Base-by-base conservation (phyloP, 306 rosid genomes). In the Malus orientalis region DNA sequence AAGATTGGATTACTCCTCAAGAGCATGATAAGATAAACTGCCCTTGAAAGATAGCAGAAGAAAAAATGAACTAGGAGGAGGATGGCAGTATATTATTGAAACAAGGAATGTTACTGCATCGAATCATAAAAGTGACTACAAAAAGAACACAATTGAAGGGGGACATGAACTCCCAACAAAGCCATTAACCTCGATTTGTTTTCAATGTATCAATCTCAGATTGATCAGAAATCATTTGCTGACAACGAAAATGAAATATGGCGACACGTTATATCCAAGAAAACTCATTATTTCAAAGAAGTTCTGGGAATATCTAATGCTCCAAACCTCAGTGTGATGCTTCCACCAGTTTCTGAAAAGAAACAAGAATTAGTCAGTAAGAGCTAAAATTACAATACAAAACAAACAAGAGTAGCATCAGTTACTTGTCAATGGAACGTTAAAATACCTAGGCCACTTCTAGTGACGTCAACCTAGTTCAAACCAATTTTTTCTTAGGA, bases 271-370 rank as follows among this genome's bases (percentile, higher is more conserved):
- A 81, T 71, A 85, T 84, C 81, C 74, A 70, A 74, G 84, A 72
- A 70, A 80, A 71, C 74, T 79, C 77, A 80, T 90, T 92, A 85
- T 90, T 86, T 74, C 58, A 80, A 76, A 77, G 80, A 86, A 74
- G 65, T 77, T 78, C 68, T 67, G 29, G 73, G 70, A 55, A 53
- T 55, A 32, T 55, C 54, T 25, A 76, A 75, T 53, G 58, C 81
- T 77, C 83, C 79, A 49, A 70, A 71, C 74, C 87, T 92, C 84
- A 90, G 5, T 81, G 82, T 20, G 82, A 23, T 33, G 93, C 90
- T 85, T 87, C 89, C 66, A 22, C 90, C 85, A 79, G 38, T 74
- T 79, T 84, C 98, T 95, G 97, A 58, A 90, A 78, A 78, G 23
- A 75, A 78, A 61, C 54, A 61, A 15, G 71, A 78, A 79, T 58